Conservation (phyloP, 164 flowering plant species). For the Magnolia sinica region DNA sequence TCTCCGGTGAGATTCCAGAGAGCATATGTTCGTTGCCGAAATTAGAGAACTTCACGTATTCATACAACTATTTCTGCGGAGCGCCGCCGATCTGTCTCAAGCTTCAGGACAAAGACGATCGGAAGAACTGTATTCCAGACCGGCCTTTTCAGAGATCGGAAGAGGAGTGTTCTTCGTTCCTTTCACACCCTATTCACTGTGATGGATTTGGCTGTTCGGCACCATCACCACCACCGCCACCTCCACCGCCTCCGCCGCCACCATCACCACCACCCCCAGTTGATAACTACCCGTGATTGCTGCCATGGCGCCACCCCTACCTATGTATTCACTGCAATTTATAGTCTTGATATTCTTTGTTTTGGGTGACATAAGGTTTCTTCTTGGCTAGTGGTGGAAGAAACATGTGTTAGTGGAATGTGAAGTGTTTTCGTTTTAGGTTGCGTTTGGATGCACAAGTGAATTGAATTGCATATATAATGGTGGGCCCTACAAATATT, state of each 20-base stretch:
- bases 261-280: not conserved
- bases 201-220: conserved; percentile 7
- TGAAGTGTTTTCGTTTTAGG: too few species aligned
- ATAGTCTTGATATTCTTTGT: too few species aligned
- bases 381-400: too few species aligned
- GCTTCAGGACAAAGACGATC: conserved; percentile 21
- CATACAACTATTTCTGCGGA: conserved; percentile 62
- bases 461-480: too few species aligned
- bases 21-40: conserved; percentile 49
- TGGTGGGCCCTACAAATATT: too few species aligned
- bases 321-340: not conserved
- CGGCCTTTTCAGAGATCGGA: conserved; percentile 41
- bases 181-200: conserved; percentile 53
- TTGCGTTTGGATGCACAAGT: too few species aligned
- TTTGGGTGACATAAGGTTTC: too few species aligned
- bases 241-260: not conserved
- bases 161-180: conserved; percentile 40
- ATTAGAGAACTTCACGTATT: conserved; percentile 65
- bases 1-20: conserved; percentile 59
- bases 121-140: conserved; percentile 50
- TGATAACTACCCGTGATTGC: not conserved
- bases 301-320: not conserved
- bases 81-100: conserved; percentile 44
- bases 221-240: conserved; percentile 12
- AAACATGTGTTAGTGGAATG: too few species aligned